phyloP scores from a whole-genome alignment of 1,139 yeast species.

The Yarrowia galli region DNA sequence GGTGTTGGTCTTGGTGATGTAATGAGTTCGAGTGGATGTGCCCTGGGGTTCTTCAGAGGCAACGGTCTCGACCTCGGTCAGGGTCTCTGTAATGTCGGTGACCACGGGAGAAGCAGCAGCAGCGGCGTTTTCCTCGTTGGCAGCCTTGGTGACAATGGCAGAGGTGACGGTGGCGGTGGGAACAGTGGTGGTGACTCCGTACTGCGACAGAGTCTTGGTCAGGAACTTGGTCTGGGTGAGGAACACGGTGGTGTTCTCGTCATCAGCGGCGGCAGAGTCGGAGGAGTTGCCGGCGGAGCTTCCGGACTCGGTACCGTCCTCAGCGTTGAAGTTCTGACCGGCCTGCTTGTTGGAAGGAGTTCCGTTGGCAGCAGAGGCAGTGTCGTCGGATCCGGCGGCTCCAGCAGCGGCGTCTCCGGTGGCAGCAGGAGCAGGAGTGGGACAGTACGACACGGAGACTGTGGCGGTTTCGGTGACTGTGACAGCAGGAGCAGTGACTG shows the following conservation, averaged over 20 bases:
- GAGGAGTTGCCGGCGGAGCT: background rate
- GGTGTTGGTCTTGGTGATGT: constrained; percentile 38
- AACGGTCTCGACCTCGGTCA: constrained; percentile 27
- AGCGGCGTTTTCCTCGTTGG: constrained; percentile 7
- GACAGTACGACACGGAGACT: constrained; percentile 29
- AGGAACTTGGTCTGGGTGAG: constrained; percentile 34
- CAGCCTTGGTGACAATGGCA: constrained; percentile 11
- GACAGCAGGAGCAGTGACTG: constrained; percentile 39
- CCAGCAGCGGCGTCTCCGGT: constrained; percentile 18
- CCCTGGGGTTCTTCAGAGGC: constrained; percentile 26
- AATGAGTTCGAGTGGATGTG: constrained; percentile 20
- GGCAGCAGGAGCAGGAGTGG: constrained; percentile 32
- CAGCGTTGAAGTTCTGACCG: constrained; percentile 37
- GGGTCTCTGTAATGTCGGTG: constrained; percentile 28
- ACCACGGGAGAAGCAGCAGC: constrained; percentile 18
- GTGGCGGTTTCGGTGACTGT: constrained; percentile 38
- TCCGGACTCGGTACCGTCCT: constrained; percentile 7
- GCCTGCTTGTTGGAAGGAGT: constrained; percentile 13
- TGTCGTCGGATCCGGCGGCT: background rate
- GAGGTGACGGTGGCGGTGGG: constrained; percentile 35
- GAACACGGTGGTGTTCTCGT: constrained; percentile 31
- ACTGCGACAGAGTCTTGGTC: constrained; percentile 29
- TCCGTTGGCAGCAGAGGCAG: constrained; percentile 10
- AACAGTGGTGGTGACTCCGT: constrained; percentile 25
- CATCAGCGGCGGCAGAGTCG: background rate